A percentile compares a stretch with the other conserved stretches of the same genome.
Conservation (phyloP, 2,329 filamentous ascomycete species). For the Trichoderma guizhouense region DNA sequence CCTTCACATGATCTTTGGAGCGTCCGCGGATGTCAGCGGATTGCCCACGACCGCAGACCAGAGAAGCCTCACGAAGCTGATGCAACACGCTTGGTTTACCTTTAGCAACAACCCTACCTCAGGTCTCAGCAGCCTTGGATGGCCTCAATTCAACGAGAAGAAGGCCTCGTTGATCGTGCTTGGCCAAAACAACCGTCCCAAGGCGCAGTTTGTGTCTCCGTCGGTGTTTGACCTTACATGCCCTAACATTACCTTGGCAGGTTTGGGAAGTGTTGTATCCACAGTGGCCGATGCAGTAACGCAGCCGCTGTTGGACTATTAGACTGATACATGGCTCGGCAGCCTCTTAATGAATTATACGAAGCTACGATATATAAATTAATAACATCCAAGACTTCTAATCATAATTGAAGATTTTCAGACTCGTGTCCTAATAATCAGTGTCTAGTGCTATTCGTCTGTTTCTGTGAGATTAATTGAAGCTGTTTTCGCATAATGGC, state of each 20-base stretch:
- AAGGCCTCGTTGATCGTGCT: constrained; percentile 21
- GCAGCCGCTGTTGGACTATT: background rate
- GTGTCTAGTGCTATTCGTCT: background rate
- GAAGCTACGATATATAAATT: background rate
- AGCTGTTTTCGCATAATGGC: background rate
- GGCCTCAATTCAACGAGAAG: constrained; percentile 25
- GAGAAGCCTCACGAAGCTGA: constrained; percentile 31
- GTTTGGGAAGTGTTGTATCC: constrained; percentile 19
- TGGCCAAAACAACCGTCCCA: constrained; percentile 18
- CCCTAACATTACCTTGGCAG: constrained; percentile 25
- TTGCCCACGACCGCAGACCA: constrained; percentile 32
- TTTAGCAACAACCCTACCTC: constrained; percentile 38
- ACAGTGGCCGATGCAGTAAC: background rate
- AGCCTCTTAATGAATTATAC: background rate
- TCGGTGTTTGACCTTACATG: constrained; percentile 27
- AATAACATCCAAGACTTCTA: background rate
- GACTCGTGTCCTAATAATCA: background rate
- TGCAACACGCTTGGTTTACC: constrained; percentile 41
- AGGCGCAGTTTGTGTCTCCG: constrained; percentile 26
- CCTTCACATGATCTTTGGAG: constrained; percentile 46
- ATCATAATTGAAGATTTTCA: background rate
- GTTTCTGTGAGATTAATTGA: background rate
- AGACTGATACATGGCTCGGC: background rate
- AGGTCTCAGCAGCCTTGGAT: constrained; percentile 31
- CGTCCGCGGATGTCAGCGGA: constrained; percentile 37